These are phyloP conservation scores for Tylopilus sp. DNA, from an alignment of 768 basidiomycete genomes.

Conservation along the genomic window DNA sequence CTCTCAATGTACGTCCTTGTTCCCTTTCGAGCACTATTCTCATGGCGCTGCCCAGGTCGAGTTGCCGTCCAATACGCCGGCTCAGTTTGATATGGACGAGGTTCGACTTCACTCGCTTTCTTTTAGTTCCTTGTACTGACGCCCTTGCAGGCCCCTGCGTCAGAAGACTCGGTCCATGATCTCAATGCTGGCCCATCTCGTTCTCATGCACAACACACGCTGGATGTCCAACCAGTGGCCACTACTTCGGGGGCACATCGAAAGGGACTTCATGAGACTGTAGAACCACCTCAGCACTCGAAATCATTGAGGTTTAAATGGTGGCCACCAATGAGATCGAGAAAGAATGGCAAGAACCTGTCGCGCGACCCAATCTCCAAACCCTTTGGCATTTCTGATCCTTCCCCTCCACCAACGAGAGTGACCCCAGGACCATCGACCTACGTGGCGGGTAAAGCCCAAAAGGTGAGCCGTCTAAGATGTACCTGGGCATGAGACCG, in stretches of 20 bases:
- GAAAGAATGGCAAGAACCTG: background rate
- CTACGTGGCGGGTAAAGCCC: too few relatives aligned
- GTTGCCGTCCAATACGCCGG: background rate
- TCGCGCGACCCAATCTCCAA: too few relatives aligned
- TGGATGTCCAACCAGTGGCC: background rate
- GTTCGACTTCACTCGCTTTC: background rate
- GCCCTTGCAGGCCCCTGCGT: background rate
- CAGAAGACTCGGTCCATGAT: background rate
- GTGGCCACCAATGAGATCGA: background rate
- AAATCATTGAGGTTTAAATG: background rate
- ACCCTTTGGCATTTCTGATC: too few relatives aligned
- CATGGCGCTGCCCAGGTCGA: background rate
- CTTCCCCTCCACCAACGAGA: too few relatives aligned
- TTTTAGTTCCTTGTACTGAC: background rate
- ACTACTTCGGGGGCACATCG: background rate
- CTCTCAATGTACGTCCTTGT: background rate
- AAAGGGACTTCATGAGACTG: background rate
- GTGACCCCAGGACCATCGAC: too few relatives aligned
- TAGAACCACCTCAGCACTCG: background rate
- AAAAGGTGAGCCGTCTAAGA: too few relatives aligned
- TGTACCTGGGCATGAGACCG: too few relatives aligned
- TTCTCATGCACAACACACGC: background rate
- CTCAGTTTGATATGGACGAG: background rate
- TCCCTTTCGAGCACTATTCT: background rate
- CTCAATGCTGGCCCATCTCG: background rate